Evolutionary conservation across 306 rosid species (phyloP), one percentile per base, ranked within the genome.

Genomic region (Sicyos edulis): DNA sequence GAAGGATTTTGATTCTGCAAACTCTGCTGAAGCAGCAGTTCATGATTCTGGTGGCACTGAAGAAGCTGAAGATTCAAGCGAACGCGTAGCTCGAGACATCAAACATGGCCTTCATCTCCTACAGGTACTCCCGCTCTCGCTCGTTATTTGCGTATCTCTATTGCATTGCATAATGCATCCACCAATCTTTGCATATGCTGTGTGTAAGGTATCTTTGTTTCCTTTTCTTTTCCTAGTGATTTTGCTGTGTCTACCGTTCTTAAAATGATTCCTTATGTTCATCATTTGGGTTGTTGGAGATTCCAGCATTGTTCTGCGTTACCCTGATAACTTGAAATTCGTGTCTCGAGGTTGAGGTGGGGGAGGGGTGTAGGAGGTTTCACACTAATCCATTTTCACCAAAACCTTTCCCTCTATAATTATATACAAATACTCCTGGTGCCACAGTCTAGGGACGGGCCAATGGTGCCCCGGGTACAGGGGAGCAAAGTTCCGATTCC

Each of bases 101-200:
- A 82, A 74, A 70, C 79, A 80, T 74, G 86, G 86, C 6, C 84
- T 85, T 54, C 86, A 85, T 78, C 89, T 86, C 42, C 86, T 85
- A 74, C 82, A 69, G 88, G 88, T 85, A 20, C 10, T 4, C 2
- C 40, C 34, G 44, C 54, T 24, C 70, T 57, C 62, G 44, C 54
- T 24, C 70, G 52, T 56, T 68, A 32, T 32, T 32, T 32, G n/a
- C 37, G 1, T 26, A 26, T 32, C 4, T 32, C 26, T 34, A 3
- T 26, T 26, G 29, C 29, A 1, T 40, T 40, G 49, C 53, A 40
- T 69, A n/a, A n/a, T 45, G 50, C 20, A 20, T 26, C 0, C 9
- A 2, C 42, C 10, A 37, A 21, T 16, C 6, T 42, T 0, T 10
- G 20, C 50, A 5, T 7, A 21, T 68, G 14, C 10, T 42, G 29